phyloP scores from a whole-genome alignment of 2,329 filamentous ascomycete genomes.

The Neospermospora avenae region DNA sequence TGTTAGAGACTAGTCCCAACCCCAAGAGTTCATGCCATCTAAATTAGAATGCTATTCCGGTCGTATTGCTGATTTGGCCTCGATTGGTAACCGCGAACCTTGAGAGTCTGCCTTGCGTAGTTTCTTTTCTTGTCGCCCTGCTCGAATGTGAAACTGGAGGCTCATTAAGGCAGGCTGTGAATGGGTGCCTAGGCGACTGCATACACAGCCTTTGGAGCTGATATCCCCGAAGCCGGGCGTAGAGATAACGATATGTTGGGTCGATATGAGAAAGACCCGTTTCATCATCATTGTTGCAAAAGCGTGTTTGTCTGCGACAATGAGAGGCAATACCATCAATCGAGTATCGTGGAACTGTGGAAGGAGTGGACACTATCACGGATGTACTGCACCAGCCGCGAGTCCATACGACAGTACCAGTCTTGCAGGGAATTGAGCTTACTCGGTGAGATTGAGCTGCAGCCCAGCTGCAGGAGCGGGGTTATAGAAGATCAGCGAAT shows the following conservation, averaged over 20 bases:
- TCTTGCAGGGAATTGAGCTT: neutral
- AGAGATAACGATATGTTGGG: neutral
- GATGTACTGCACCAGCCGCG: neutral
- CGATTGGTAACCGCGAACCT: neutral
- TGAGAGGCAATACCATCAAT: neutral
- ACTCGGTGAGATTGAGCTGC: neutral
- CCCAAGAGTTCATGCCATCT: neutral
- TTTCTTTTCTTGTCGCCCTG: neutral
- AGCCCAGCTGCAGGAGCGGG: neutral
- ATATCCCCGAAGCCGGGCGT: neutral
- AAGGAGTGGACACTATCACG: too few species aligned
- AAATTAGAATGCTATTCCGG: neutral
- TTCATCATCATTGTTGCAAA: neutral
- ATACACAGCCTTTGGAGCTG: neutral
- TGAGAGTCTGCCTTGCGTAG: neutral
- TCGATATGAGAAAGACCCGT: neutral
- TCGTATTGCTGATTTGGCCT: neutral
- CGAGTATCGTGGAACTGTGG: neutral
- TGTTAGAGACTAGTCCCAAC: neutral
- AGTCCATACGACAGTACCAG: neutral
- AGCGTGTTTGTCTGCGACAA: neutral
- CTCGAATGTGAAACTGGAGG: neutral
- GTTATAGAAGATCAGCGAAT: neutral
- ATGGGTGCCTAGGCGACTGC: conserved; percentile 2
- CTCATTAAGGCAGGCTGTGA: neutral